A percentile compares a stretch with the other conserved stretches of the same genome.
These are phyloP conservation scores for Trypanosoma congolense DNA, from an alignment of 208 protist genomes.

Conservation along the genomic window DNA sequence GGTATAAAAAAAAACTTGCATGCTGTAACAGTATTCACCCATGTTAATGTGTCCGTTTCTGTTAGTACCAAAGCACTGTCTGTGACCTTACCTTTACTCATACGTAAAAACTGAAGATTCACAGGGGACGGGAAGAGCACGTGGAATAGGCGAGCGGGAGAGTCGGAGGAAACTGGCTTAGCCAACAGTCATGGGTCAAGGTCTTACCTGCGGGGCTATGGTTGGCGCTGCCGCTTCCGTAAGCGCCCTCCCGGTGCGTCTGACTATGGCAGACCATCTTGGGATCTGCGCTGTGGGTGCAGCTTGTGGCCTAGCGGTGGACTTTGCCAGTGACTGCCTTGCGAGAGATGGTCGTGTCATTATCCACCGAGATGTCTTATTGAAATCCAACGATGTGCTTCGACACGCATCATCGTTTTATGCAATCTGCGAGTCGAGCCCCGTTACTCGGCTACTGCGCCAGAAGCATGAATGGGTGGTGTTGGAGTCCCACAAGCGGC, in stretches of 20 bases:
- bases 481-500: slow-evolving; percentile 63
- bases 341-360: slow-evolving; percentile 75
- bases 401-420: slow-evolving; percentile 90
- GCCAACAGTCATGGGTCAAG: slow-evolving; percentile 65
- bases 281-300: slow-evolving; percentile 48
- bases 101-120: not conserved
- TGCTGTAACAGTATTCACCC: too few relatives aligned
- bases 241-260: slow-evolving; percentile 40
- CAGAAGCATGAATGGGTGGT: slow-evolving; percentile 91
- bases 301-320: slow-evolving; percentile 57
- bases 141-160: not conserved
- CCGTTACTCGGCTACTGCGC: slow-evolving; percentile 47
- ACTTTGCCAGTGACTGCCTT: slow-evolving; percentile 80
- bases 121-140: not conserved
- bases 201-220: slow-evolving; percentile 60
- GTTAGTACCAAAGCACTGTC: too few relatives aligned
- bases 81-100: too few relatives aligned
- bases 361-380: slow-evolving; percentile 84
- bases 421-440: slow-evolving; percentile 66
- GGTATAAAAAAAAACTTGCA: too few relatives aligned
- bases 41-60: too few relatives aligned
- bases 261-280: slow-evolving; percentile 56
- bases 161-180: too few relatives aligned
- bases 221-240: slow-evolving; percentile 56
- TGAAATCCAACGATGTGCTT: slow-evolving; percentile 71